Base-by-base conservation (phyloP, 305 asterid species). In the Rubia tinctorum region DNA sequence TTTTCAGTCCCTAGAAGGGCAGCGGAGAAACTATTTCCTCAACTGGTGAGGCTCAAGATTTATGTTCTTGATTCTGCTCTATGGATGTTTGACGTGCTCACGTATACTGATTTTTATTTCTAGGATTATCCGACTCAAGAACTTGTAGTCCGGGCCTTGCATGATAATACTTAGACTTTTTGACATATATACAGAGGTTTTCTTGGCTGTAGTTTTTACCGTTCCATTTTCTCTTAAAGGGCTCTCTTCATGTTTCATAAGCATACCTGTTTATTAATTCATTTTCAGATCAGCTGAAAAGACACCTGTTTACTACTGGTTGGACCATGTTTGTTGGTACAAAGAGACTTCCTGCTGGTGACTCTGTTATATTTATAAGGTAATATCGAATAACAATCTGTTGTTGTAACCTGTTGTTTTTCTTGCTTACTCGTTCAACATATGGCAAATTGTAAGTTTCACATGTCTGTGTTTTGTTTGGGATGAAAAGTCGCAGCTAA, bases 241-340 rank as follows among this genome's bases (percentile, higher is more conserved):
- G 18, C 22, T 14, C 8, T 14, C 60, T 68, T 51, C 34, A 9
- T 13, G 8, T n/a, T 53, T 1, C 15, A 3, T 37, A 20, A 23
- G 27, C 40, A 37, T 74, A 66, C 13, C 60, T 39, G 74, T 27
- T 63, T 14, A 70, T 74, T 43, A 23, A 11, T 25, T 60, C 73
- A 15, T 0, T 76, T 86, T 71, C 78, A 93, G 98, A 97, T 79
- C 97, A 91, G 88, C 98, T 95, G 2, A 93, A 89, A 78, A 80
- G 97, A 67, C 98, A 93, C 82, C 96, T 93, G 75, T 91, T 93
- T 14, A 93, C 98, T 20, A 93, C 97, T 0, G 98, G 98, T 34
- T 93, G 98, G 98, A 93, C 97, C 80, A 91, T 91, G 98, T 93
- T 93, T 77, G 95, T 93, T 69, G 97, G 98, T 51, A 93, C 96